Base-by-base conservation (phyloP, 2,329 filamentous ascomycete species). In the Arthrobotrys sinensis region DNA sequence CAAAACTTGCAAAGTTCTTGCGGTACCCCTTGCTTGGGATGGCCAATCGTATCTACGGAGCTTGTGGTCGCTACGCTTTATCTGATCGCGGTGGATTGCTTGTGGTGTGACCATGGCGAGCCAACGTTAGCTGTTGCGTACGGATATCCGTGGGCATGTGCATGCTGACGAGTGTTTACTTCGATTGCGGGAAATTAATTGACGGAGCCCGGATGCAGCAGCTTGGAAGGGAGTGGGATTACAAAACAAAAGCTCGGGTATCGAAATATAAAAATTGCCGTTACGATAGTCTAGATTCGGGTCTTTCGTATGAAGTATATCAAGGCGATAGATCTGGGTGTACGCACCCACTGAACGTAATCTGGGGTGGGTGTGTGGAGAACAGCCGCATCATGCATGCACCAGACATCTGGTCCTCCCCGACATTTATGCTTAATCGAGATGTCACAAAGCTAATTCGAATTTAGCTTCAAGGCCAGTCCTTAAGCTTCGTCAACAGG, bases 71-170 rank as follows among this genome's bases (percentile, higher is more conserved):
- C 48, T n/a, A 46, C 34, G 40, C 62, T 75, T 63, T 62, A 75
- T 75, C 70, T 75, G 70, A 75, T 67, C 63, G 53, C 53, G 21
- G 53, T 67, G 60, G 62, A 60, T 60, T 53, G 69, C 69, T 73
- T 67, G 63, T 75, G 70, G 70, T 75, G 70, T 75, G 70, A 75
- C 70, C 53, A 75, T 75, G 70, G 70, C 70, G 70, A 68, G 70
- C 62, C 60, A 32, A 73, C 69, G 69, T 73, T 66, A 24, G 34
- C 46, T 19, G 28, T 66, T 73, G 69, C 69, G 62, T 57, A 73
- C 16, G 36, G 19, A 3, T 34, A 12, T 43, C 10, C 55, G 43
- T 43, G 36, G 40, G 53, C 69, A 57, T 46, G 69, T 32, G 60
- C 68, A 38, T 14, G 48, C 48, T 55, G 62, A 66, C 40, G 68